Evolutionary conservation across 306 rosid genomes (phyloP), one percentile per base, ranked within the genome.

Genomic region (Trifolium fragiferum): DNA sequence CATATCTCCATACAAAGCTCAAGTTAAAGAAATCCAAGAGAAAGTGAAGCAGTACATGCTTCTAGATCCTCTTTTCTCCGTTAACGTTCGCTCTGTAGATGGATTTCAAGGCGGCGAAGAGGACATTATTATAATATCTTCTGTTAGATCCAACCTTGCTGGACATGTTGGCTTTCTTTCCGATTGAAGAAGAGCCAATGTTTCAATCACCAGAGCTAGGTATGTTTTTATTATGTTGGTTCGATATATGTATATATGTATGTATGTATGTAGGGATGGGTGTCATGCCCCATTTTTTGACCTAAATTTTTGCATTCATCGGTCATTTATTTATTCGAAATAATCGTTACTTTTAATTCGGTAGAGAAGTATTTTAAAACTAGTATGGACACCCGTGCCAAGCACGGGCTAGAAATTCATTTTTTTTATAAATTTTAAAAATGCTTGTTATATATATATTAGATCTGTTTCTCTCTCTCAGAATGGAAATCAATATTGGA

Each of bases 71-170:
- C 23, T 60, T 13, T 90, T 87, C 74, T 71, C 74, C 25, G 76
- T 86, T 27, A 84, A 74, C 57, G 89, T 88, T 37, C 90, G 88
- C 14, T 78, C 90, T 19, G 82, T 90, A 13, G 96, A 87, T 79
- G 92, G 90, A 0, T 87, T 90, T 85, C 96, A 90, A 90, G 96
- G 92, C 5, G 89, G 90, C 10, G 92, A 90, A 51, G 86, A 90
- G 53, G 96, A 90, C 47, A 81, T 90, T 5, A 87, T 87, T 6
- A 67, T 79, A 33, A 66, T 67, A 14, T 86, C 85, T 1, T 78
- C 89, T 9, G 90, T 84, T 25, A 81, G 86, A 66, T 74, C 78
- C 2, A 84, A 84, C 51, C 53, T 8, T 8, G 51, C 23, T 9
- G 90, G 88, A 35, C 55, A 73, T 20, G 65, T 90, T 6, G 90